These are phyloP conservation scores for Theileria parva DNA, from an alignment of 169 alveolate genomes.

Conservation along the genomic window DNA sequence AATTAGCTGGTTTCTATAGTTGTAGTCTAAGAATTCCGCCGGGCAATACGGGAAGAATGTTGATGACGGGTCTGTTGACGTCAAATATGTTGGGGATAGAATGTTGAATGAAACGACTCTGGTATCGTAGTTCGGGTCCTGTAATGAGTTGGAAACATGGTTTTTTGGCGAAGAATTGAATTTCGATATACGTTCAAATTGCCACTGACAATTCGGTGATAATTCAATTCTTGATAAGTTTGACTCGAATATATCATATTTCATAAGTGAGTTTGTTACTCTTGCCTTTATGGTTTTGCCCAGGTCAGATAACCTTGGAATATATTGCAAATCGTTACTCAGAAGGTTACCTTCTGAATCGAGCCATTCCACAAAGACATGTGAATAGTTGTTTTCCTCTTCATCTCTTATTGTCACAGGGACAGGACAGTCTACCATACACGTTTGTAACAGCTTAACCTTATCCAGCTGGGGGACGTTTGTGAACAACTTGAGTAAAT, in stretches of 20 bases:
- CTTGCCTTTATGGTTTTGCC: conserved; percentile 25
- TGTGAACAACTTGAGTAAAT: conserved; percentile 26
- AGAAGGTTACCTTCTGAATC: conserved; percentile 24
- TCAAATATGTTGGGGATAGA: conserved; percentile 59
- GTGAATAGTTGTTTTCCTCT: conserved; percentile 17
- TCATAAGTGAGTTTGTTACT: conserved; percentile 30
- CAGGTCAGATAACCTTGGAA: conserved; percentile 23
- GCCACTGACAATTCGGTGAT: conserved; percentile 49
- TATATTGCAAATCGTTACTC: conserved; percentile 18
- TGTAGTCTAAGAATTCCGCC: conserved; percentile 43
- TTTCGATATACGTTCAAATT: conserved; percentile 24
- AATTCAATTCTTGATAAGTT: conserved; percentile 16
- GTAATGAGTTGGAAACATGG: conserved; percentile 4
- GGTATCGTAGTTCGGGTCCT: conserved; percentile 17
- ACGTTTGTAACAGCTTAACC: conserved; percentile 21
- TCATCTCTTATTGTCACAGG: conserved; percentile 24
- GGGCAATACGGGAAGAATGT: conserved; percentile 65
- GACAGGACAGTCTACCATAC: conserved; percentile 60
- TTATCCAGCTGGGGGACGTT: conserved; percentile 27
- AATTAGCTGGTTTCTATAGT: conserved; percentile 54
- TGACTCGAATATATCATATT: conserved; percentile 46
- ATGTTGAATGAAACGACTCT: conserved; percentile 62
- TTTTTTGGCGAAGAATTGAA: conserved; percentile 24
- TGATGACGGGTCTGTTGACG: conserved; percentile 46
- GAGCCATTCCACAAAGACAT: conserved; percentile 42